Conservation (phyloP, 1,284 basidiomycete genomes). For the Ceratobasidium sp. region DNA sequence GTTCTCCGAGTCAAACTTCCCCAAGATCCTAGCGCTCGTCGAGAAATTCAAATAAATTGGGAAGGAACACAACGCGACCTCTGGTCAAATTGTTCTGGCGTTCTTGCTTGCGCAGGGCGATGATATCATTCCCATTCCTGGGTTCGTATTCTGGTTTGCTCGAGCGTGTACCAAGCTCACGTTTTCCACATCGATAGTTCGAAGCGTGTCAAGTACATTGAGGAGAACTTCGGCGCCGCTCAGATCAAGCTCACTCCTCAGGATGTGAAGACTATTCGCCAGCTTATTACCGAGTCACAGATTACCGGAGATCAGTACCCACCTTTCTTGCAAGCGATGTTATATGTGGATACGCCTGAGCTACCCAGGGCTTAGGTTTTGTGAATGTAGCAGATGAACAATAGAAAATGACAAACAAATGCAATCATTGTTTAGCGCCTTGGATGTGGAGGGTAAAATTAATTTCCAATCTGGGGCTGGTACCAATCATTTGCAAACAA, state of each 20-base stretch:
- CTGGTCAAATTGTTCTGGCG: slow-evolving; percentile 67
- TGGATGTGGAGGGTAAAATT: not conserved
- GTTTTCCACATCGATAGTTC: not conserved
- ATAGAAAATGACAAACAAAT: not conserved
- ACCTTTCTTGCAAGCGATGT: slow-evolving; percentile 8
- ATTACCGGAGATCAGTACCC: slow-evolving; percentile 19
- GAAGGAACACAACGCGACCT: slow-evolving; percentile 54
- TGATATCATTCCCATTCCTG: slow-evolving; percentile 66
- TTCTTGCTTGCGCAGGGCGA: slow-evolving; percentile 68
- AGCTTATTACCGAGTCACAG: slow-evolving; percentile 54
- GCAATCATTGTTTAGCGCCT: not conserved
- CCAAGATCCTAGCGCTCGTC: slow-evolving; percentile 64
- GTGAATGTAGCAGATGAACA: not conserved
- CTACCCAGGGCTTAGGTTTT: not conserved
- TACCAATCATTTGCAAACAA: slow-evolving; percentile 27
- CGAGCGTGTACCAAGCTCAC: not conserved
- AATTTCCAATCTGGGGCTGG: not conserved
- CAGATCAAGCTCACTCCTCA: slow-evolving; percentile 55
- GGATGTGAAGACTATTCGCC: slow-evolving; percentile 56
- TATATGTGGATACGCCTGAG: slow-evolving; percentile 27
- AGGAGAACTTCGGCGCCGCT: slow-evolving; percentile 58
- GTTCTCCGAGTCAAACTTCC: slow-evolving; percentile 64
- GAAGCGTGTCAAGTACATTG: slow-evolving; percentile 54
- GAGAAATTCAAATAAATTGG: slow-evolving; percentile 60
- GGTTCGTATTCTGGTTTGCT: slow-evolving; percentile 45